Evolutionary conservation across 2,329 filamentous ascomycete genomes (phyloP), one percentile per base, ranked within the genome.

Genomic region (Alternaria consortialis): DNA sequence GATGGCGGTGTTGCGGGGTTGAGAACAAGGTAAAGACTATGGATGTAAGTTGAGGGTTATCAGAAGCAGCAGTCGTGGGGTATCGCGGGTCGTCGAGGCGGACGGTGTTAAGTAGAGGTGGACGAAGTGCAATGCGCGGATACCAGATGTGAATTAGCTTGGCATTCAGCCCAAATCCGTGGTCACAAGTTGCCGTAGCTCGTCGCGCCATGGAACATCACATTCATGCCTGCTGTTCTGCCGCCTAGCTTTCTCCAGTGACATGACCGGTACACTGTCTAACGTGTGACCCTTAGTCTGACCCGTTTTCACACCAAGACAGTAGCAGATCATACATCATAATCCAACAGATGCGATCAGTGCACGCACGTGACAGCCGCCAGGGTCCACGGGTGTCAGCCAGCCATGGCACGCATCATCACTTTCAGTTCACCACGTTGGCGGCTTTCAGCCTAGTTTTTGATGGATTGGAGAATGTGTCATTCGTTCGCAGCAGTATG

Each of bases 1-100:
- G 79, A 75, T 92, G 86, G 81, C 73, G 70, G 70, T 59, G 54
- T 56, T 65, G 63, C 53, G 64, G 54, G 50, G 55, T 34, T 17
- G 56, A 48, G 36, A 42, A 56, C 53, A 50, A 57, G 56, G 59
- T 42, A 56, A 40, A 56, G 65, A 56, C 53, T 56, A 63, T 51
- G 56, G 37, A 57, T 62, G 56, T 53, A 51, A 40, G 52, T 64
- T 53, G 64, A 63, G 51, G 53, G 58, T 62, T 58, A 46, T 44
- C 55, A 53, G 53, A 54, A 52, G 59, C 53, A 60, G 55, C 32
- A 61, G 66, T 62, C 55, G 67, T 65, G 63, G 70, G 66, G 64
- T 72, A 67, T 70, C 60, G 70, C 47, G 64, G 53, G 65, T 65
- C 54, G 64, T 59, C 67, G 72, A 54, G 64, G 70, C 67, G 63